Conservation (phyloP, 2,329 filamentous ascomycete genomes). For the Scedosporium dehoogii region DNA sequence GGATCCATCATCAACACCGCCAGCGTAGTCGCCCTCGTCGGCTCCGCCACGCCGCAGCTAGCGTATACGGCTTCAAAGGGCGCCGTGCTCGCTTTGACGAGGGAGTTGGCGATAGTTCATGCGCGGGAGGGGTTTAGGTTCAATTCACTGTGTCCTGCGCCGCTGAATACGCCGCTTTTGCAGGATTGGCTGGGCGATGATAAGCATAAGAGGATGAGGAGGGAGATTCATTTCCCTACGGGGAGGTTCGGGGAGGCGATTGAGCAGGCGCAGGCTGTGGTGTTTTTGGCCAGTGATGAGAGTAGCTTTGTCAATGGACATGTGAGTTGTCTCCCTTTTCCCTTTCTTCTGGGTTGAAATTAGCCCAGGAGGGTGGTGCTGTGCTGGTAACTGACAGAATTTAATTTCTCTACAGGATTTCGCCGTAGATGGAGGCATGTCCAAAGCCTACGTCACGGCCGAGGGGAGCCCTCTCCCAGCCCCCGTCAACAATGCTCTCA, state of each 20-base stretch:
- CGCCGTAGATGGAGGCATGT: slow-evolving; percentile 63
- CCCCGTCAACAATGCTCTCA: slow-evolving; percentile 51
- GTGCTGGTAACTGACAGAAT: neutral
- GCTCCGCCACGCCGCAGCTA: slow-evolving; percentile 77
- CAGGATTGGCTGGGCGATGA: slow-evolving; percentile 72
- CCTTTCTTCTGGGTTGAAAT: neutral
- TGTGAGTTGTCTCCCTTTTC: neutral
- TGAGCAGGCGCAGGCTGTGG: slow-evolving; percentile 64
- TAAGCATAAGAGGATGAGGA: slow-evolving; percentile 55
- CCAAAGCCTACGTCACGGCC: slow-evolving; percentile 33
- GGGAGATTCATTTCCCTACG: slow-evolving; percentile 66
- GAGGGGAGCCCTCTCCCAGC: slow-evolving; percentile 23
- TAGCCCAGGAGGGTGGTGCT: neutral
- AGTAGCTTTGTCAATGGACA: slow-evolving; percentile 63
- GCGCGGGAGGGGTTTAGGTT: slow-evolving; percentile 82
- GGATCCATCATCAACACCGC: slow-evolving; percentile 89
- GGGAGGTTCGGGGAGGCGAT: slow-evolving; percentile 70
- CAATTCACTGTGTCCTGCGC: slow-evolving; percentile 83
- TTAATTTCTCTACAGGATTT: slow-evolving; percentile 40
- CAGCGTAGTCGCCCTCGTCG: slow-evolving; percentile 78
- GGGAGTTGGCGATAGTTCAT: slow-evolving; percentile 86
- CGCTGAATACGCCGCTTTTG: slow-evolving; percentile 75
- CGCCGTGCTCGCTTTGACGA: slow-evolving; percentile 79
- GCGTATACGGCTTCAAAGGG: slow-evolving; percentile 94
- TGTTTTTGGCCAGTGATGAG: slow-evolving; percentile 68